Base-by-base conservation (phyloP, 1,139 yeast genomes). In the Pneumocystis wakefieldiae region DNA sequence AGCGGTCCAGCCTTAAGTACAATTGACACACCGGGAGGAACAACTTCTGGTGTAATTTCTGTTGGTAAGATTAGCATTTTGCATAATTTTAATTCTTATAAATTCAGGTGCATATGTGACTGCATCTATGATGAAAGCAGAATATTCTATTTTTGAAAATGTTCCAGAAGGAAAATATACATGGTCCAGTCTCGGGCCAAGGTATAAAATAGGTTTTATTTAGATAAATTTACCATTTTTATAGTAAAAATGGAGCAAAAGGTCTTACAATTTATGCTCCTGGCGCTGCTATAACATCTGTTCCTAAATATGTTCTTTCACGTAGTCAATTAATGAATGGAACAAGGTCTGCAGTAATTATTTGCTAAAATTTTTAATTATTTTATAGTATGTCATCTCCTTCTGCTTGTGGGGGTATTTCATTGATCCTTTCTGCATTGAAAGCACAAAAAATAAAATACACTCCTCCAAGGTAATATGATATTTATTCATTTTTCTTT, bases 311-410 rank as follows among this genome's bases (percentile, higher is more conserved):
- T 37, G 62, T 63, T 19, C 57, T 64, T 35, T 63, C 63, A 32
- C 64, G 62, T 24, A 48, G 62, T n/a, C 67, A 65, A 28, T 62
- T 65, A n/a, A 65, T 65, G 64, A 65, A 65, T 42, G 67, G 67
- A 2, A 65, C 67, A 12, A 48, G 55, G 55, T 48, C 28, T 12
- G 12, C 17, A 48, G 17, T 48, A 48, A 19, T 48, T 24, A 24
- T 48, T 48, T 48, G 28, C 3, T 41, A 7, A 37, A 41, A 8
- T 24, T 48, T 48, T 48, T 6, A 24, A 48, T 7, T 39, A 15
- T 24, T 48, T 48, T 48, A 24, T 48, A 62, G 64, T 32, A 65
- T 65, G 67, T 59, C 64, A 15, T 64, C 66, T 10, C 67, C 67
- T 19, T 60, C 62, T 53, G 67, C 64, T 38, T 65, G 66, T 28